Evolutionary conservation across 1,284 basidiomycete genomes (phyloP).

Genomic region (Schizopora paradoxa): DNA sequence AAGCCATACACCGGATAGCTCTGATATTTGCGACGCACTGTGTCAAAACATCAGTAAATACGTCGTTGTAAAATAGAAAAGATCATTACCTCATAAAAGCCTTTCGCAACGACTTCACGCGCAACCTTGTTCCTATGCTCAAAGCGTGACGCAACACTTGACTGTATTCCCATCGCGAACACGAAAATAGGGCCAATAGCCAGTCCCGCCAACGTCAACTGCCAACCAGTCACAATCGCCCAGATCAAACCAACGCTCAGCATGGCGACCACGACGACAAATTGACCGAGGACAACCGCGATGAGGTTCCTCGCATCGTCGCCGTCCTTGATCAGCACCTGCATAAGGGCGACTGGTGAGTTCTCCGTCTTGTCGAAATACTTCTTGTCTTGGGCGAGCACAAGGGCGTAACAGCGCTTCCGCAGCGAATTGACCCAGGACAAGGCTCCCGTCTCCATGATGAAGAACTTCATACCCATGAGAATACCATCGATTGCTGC

Average conservation of each 20-base stretch:
- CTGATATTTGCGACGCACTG: constrained; percentile 79
- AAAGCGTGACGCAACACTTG: constrained; percentile 60
- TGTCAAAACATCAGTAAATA: constrained; percentile 9
- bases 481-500: constrained; percentile 74
- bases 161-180: constrained; percentile 67
- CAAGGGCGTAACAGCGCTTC: constrained; percentile 46
- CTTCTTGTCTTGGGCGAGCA: constrained; percentile 82
- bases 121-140: constrained; percentile 80
- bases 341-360: constrained; percentile 62
- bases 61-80: constrained; percentile 8
- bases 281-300: constrained; percentile 69
- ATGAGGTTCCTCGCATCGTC: constrained; percentile 85
- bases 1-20: constrained; percentile 82
- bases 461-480: constrained; percentile 67
- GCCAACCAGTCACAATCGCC: constrained; percentile 88
- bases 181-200: constrained; percentile 85
- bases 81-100: constrained; percentile 75
- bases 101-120: constrained; percentile 79
- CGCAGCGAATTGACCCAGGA: constrained; percentile 76
- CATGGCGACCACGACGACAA: constrained; percentile 75
- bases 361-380: constrained; percentile 82
- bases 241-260: constrained; percentile 80
- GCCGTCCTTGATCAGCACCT: constrained; percentile 83
- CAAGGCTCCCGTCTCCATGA: constrained; percentile 73
- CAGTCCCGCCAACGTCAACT: constrained; percentile 89